phyloP scores from a whole-genome alignment of 2,329 filamentous ascomycete species.

The Fusarium nanum region DNA sequence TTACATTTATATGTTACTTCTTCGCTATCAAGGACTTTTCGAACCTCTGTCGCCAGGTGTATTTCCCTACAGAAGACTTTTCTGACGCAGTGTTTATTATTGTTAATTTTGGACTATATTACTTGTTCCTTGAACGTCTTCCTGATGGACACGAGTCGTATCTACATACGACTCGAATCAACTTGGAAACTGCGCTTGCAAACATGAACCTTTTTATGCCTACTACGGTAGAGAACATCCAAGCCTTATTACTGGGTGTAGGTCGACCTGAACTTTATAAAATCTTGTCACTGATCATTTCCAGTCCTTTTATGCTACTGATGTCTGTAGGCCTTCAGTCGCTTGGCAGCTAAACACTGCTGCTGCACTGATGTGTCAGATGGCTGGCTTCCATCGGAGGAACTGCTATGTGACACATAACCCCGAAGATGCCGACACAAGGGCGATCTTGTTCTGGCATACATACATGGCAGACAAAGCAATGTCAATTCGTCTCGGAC shows the following conservation, averaged over 20 bases:
- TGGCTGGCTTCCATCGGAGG: slow-evolving; percentile 69
- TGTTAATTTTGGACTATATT: slow-evolving; percentile 62
- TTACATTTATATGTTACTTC: slow-evolving; percentile 63
- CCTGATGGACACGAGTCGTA: slow-evolving; percentile 41
- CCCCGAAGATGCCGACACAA: slow-evolving; percentile 50
- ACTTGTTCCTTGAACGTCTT: slow-evolving; percentile 61
- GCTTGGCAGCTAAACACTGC: slow-evolving; percentile 71
- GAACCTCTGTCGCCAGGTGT: slow-evolving; percentile 61
- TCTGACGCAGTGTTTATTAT: slow-evolving; percentile 63
- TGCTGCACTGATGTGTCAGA: slow-evolving; percentile 71
- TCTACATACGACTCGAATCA: slow-evolving; percentile 57
- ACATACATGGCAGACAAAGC: slow-evolving; percentile 69
- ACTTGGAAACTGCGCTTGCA: slow-evolving; percentile 62
- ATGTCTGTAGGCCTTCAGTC: slow-evolving; percentile 70
- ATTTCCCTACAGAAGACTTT: slow-evolving; percentile 64
- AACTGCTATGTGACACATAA: slow-evolving; percentile 45
- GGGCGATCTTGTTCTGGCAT: slow-evolving; percentile 61
- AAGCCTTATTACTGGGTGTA: slow-evolving; percentile 70
- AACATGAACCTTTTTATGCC: slow-evolving; percentile 68
- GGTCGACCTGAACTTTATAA: slow-evolving; percentile 30
- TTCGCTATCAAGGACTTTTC: slow-evolving; percentile 62
- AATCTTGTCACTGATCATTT: background rate
- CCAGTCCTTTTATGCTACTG: slow-evolving; percentile 70
- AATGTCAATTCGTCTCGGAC: slow-evolving; percentile 68
- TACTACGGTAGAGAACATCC: slow-evolving; percentile 64